These are phyloP conservation scores for Linum usitatissimum DNA, from an alignment of 345 rosid species.

Conservation along the genomic window DNA sequence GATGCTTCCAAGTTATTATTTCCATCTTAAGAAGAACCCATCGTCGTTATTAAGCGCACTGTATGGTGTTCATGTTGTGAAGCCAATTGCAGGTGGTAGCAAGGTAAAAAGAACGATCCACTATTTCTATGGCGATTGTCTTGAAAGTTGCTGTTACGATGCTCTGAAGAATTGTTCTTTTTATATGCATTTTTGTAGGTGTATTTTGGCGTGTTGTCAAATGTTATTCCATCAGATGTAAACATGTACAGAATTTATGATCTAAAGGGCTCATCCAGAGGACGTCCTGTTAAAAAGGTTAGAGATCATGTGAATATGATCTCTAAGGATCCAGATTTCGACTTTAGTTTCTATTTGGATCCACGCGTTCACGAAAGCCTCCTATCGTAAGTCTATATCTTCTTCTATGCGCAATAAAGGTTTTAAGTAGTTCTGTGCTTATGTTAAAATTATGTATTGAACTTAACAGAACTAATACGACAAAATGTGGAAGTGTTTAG, in stretches of 20 bases:
- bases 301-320: slow-evolving; percentile 32
- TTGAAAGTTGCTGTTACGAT: neutral
- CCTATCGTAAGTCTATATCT: slow-evolving; percentile 24
- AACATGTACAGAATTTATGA: slow-evolving; percentile 33
- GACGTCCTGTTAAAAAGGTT: slow-evolving; percentile 27
- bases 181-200: slow-evolving; percentile 23
- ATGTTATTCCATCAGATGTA: slow-evolving; percentile 25
- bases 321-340: slow-evolving; percentile 39
- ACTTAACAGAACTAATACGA: neutral
- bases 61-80: slow-evolving; percentile 44
- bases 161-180: too few relatives aligned
- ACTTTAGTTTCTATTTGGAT: slow-evolving; percentile 40
- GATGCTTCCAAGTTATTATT: slow-evolving; percentile 38
- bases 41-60: slow-evolving; percentile 27
- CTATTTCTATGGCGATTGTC: neutral
- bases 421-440: neutral
- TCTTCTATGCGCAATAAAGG: neutral
- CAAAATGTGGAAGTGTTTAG: neutral
- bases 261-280: slow-evolving; percentile 50
- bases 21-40: slow-evolving; percentile 26
- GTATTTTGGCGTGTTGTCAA: slow-evolving; percentile 43
- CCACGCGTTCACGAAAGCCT: slow-evolving; percentile 31
- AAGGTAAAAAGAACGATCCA: slow-evolving; percentile 28
- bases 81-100: slow-evolving; percentile 32
- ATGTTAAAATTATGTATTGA: neutral